A percentile compares a stretch with the other conserved stretches of the same genome.
These are phyloP conservation scores for Blastobotrys malaysiensis DNA, from an alignment of 1,139 yeast species.

Conservation along the genomic window DNA sequence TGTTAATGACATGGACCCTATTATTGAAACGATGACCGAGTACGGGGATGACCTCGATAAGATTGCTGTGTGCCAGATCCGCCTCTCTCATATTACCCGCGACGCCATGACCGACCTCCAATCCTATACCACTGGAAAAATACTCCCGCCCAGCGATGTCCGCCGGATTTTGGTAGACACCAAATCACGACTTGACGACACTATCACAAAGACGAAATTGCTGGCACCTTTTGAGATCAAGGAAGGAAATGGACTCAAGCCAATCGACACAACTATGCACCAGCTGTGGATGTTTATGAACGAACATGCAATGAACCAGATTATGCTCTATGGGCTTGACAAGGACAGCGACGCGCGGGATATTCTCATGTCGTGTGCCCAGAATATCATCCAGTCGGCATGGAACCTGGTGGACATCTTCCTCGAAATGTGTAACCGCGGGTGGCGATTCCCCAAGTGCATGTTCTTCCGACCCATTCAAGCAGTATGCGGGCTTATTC, in stretches of 20 bases:
- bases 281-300: neutral
- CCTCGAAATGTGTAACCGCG: slow-evolving; percentile 1
- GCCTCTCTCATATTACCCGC: neutral
- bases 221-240: neutral
- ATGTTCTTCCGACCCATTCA: slow-evolving; percentile 53
- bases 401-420: neutral
- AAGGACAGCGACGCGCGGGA: neutral
- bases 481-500: slow-evolving; percentile 38
- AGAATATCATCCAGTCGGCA: neutral
- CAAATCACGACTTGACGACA: neutral
- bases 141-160: neutral
- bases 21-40: neutral
- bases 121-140: neutral
- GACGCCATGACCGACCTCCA: neutral
- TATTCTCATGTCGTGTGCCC: neutral
- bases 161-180: neutral
- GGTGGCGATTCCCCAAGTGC: slow-evolving; percentile 42
- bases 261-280: neutral
- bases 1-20: neutral
- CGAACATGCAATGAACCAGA: neutral
- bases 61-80: neutral
- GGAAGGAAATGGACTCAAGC: neutral
- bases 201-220: neutral
- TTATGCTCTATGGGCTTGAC: neutral
- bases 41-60: neutral